Evolutionary conservation across 2,329 filamentous ascomycete species (phyloP).

Genomic region (Penicillium sclerotiorum): DNA sequence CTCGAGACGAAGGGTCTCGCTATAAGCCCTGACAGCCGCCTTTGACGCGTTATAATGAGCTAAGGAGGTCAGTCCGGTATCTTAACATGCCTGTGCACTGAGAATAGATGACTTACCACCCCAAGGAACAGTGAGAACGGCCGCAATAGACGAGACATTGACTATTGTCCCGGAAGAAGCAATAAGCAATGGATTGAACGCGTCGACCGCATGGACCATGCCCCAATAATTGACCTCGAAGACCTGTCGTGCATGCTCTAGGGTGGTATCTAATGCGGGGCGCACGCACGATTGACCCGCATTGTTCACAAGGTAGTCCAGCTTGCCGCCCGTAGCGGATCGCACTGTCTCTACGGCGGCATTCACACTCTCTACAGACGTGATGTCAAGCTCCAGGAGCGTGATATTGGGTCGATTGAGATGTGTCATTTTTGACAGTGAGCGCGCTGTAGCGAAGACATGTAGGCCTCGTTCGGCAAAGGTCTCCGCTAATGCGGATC

Average conservation of each 20-base stretch:
- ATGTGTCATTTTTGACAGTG: not conserved
- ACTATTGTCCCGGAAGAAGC: not conserved
- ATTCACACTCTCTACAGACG: not conserved
- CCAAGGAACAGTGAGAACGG: too few relatives aligned
- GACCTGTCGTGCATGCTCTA: not conserved
- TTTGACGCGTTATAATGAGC: not conserved
- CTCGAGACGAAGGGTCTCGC: conserved; percentile 3
- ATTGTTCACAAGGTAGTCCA: not conserved
- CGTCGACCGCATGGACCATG: not conserved
- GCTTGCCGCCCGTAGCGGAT: not conserved
- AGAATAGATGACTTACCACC: too few relatives aligned
- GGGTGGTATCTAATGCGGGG: not conserved
- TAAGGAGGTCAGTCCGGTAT: too few relatives aligned
- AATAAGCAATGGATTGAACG: not conserved
- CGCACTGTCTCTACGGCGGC: not conserved
- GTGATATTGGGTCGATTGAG: not conserved
- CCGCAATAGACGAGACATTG: too few relatives aligned
- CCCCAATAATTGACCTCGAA: not conserved
- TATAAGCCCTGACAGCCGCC: not conserved
- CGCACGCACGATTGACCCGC: not conserved
- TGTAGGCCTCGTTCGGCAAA: not conserved
- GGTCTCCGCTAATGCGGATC: not conserved
- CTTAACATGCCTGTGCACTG: too few relatives aligned
- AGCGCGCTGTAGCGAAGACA: not conserved
- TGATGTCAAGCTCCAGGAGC: not conserved